These are phyloP conservation scores for Phylloporus sp. DNA, from an alignment of 1,284 basidiomycete genomes.

Conservation along the genomic window DNA sequence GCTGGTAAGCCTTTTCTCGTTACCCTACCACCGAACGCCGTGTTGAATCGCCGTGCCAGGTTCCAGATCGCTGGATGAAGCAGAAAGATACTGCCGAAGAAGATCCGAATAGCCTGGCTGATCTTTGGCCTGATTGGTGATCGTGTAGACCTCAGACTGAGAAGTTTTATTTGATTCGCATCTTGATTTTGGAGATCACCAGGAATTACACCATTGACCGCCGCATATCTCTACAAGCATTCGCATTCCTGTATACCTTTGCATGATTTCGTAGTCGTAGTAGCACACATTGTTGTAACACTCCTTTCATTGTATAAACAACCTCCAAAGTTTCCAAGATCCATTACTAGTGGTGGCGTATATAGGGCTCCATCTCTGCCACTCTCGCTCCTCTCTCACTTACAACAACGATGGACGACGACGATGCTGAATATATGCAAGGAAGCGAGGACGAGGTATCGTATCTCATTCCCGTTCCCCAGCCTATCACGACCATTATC, in stretches of 20 bases:
- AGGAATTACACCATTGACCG: conserved; percentile 5
- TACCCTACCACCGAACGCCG: conserved; percentile 4
- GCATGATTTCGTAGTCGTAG: conserved; percentile 20
- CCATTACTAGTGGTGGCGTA: too few relatives aligned
- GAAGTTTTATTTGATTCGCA: conserved; percentile 3
- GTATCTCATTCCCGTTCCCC: conserved; percentile 21
- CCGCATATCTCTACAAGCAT: conserved; percentile 10
- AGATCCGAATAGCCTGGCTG: conserved; percentile 62
- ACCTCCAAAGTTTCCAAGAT: too few relatives aligned
- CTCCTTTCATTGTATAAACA: not conserved
- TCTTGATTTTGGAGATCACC: conserved; percentile 9
- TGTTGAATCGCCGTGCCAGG: conserved; percentile 48
- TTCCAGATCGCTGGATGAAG: conserved; percentile 90
- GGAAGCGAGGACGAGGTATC: conserved; percentile 81
- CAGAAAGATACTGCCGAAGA: conserved; percentile 78
- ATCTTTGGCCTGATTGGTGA: conserved; percentile 64
- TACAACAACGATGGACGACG: conserved; percentile 75
- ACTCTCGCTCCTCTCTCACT: conserved; percentile 16
- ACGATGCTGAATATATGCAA: conserved; percentile 91
- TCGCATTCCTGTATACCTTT: conserved; percentile 30
- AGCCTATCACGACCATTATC: conserved; percentile 14
- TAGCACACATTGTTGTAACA: conserved; percentile 33
- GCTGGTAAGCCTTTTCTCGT: conserved; percentile 56
- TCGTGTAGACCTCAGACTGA: not conserved
- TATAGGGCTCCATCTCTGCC: too few relatives aligned